These are phyloP conservation scores for Candida sp. DNA, from an alignment of 1,139 yeast species.

Conservation along the genomic window DNA sequence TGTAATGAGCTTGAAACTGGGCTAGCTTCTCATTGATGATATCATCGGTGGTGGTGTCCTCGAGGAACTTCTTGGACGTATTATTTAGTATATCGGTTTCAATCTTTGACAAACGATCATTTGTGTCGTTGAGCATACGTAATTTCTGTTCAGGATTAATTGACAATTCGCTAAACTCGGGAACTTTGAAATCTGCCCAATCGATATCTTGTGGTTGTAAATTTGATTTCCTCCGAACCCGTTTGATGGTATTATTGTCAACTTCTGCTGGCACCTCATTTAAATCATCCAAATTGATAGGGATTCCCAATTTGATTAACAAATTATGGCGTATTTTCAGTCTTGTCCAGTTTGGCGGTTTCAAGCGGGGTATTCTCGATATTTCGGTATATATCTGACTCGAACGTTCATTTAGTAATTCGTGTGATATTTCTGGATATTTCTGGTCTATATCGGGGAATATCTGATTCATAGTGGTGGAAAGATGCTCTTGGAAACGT, in stretches of 20 bases:
- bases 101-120: conserved; percentile 23
- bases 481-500: conserved; percentile 13
- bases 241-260: background rate
- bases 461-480: conserved; percentile 17
- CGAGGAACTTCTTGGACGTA: conserved; percentile 26
- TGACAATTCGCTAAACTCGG: conserved; percentile 21
- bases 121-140: conserved; percentile 18
- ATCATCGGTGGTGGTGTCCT: conserved; percentile 10
- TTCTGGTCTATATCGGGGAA: conserved; percentile 11
- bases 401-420: conserved; percentile 24
- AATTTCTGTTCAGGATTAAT: conserved; percentile 18
- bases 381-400: conserved; percentile 28
- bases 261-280: conserved; percentile 6
- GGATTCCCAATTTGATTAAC: conserved; percentile 55
- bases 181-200: conserved; percentile 29
- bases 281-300: conserved; percentile 55
- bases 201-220: conserved; percentile 18
- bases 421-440: background rate
- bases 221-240: conserved; percentile 17
- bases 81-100: conserved; percentile 37
- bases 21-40: conserved; percentile 23
- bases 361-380: conserved; percentile 38
- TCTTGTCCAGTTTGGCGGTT: conserved; percentile 56
- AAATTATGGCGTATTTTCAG: conserved; percentile 56
- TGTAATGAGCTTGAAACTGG: conserved; percentile 25